phyloP scores from a whole-genome alignment of 306 rosid genomes.

The Adenanthera pavonina region DNA sequence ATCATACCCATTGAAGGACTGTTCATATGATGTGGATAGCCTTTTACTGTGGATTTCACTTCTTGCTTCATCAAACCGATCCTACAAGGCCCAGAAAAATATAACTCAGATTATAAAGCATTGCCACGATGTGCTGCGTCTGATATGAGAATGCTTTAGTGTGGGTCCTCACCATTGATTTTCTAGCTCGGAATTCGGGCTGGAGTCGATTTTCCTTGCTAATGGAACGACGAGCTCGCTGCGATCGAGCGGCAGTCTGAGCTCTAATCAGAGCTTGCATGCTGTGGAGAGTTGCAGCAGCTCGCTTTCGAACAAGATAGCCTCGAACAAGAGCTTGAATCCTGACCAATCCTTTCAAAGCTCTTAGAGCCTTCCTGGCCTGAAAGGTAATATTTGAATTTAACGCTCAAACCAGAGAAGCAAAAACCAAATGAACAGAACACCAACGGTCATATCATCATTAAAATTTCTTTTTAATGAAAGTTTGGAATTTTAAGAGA shows the following conservation, averaged over 20 bases:
- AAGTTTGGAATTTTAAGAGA: slow-evolving; percentile 32
- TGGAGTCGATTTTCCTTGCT: slow-evolving; percentile 61
- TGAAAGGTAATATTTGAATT: slow-evolving; percentile 33
- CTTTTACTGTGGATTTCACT: slow-evolving; percentile 84
- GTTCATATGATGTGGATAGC: slow-evolving; percentile 63
- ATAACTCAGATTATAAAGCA: not conserved
- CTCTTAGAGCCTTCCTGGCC: slow-evolving; percentile 93
- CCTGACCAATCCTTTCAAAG: slow-evolving; percentile 86
- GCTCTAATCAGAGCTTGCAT: slow-evolving; percentile 97
- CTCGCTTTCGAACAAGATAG: slow-evolving; percentile 81
- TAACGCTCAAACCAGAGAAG: not conserved
- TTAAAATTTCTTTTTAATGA: too few relatives aligned
- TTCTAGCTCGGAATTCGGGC: slow-evolving; percentile 62
- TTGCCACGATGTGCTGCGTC: not conserved
- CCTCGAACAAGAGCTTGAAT: slow-evolving; percentile 95
- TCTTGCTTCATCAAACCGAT: slow-evolving; percentile 74
- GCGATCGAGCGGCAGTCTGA: slow-evolving; percentile 69
- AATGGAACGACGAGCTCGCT: slow-evolving; percentile 85
- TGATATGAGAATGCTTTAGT: too few relatives aligned
- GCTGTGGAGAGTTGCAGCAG: slow-evolving; percentile 86
- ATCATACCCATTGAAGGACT: slow-evolving; percentile 56
- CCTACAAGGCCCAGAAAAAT: slow-evolving; percentile 46
- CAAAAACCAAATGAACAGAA: not conserved
- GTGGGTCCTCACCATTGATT: slow-evolving; percentile 55
- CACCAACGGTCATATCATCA: not conserved